Evolutionary conservation across 345 rosid genomes (phyloP).

Genomic region (Hibiscus trionum): DNA sequence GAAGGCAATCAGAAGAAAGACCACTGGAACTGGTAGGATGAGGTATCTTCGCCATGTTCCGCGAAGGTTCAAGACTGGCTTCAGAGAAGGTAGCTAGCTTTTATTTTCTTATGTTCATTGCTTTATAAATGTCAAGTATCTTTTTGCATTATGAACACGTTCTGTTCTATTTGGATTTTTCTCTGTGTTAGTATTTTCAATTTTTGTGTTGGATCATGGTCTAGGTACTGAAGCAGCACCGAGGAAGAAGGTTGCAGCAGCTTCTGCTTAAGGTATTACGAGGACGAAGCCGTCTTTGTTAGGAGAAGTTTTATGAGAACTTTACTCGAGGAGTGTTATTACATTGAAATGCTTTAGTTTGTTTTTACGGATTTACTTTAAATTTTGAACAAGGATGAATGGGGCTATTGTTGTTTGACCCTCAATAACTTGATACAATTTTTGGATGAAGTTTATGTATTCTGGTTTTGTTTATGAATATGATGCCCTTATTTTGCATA

Average conservation of each 20-base stretch:
- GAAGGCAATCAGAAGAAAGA: constrained; percentile 96
- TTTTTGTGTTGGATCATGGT: neutral
- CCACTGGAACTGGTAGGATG: constrained; percentile 95
- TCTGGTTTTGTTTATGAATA: neutral
- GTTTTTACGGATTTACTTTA: constrained; percentile 13
- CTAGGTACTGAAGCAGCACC: constrained; percentile 87
- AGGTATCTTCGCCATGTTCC: constrained; percentile 76
- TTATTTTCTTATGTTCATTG: neutral
- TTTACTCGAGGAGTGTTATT: constrained; percentile 9
- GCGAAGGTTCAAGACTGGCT: constrained; percentile 79
- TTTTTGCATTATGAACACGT: neutral
- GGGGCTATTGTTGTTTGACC: constrained; percentile 10
- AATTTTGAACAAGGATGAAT: constrained; percentile 21
- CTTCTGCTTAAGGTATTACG: constrained; percentile 40
- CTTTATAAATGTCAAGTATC: neutral
- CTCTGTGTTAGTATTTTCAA: neutral
- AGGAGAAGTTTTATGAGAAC: constrained; percentile 16
- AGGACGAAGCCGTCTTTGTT: neutral
- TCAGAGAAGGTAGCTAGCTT: constrained; percentile 53
- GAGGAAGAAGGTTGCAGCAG: constrained; percentile 57
- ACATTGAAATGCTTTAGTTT: neutral
- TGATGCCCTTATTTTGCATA: neutral
- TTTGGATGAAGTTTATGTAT: neutral
- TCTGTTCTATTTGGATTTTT: neutral
- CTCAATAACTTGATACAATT: neutral